Conservation (phyloP, 2,329 filamentous ascomycete genomes). For the Aspergillus quadrilineatus region DNA sequence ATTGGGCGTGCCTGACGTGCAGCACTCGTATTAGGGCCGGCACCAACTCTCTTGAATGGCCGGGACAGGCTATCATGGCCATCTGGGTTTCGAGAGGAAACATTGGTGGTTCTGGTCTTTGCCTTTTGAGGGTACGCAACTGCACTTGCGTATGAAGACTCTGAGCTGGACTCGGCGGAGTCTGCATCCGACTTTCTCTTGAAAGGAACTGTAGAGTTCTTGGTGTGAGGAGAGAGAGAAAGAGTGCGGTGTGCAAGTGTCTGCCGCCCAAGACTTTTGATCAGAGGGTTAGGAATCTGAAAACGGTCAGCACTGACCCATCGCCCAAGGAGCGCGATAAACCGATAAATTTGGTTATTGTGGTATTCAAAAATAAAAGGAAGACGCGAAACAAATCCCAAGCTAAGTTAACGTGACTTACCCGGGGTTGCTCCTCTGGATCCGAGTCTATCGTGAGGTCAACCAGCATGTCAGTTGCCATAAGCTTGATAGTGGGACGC, state of each 20-base stretch:
- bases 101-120: not conserved
- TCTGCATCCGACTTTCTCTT: slow-evolving; percentile 20
- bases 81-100: not conserved
- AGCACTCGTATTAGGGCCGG: no score
- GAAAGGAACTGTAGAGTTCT: slow-evolving; percentile 9
- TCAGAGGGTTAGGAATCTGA: slow-evolving; percentile 1
- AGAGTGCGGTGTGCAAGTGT: slow-evolving; percentile 18
- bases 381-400: not conserved
- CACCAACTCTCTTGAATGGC: not conserved
- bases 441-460: slow-evolving; percentile 29
- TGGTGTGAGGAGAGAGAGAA: slow-evolving; percentile 1
- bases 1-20: not conserved
- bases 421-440: slow-evolving; percentile 17
- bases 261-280: slow-evolving; percentile 5
- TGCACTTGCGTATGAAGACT: not conserved
- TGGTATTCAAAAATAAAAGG: not conserved
- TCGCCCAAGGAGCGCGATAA: not conserved
- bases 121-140: not conserved
- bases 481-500: not conserved
- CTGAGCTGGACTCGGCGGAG: not conserved
- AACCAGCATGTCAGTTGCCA: slow-evolving; percentile 22
- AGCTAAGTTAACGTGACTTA: slow-evolving; percentile 6
- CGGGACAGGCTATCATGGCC: not conserved
- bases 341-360: not conserved
- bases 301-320: slow-evolving; percentile 1